Base-by-base conservation (phyloP, 371 early-diverging fungal species). In the Mortierella sp. region DNA sequence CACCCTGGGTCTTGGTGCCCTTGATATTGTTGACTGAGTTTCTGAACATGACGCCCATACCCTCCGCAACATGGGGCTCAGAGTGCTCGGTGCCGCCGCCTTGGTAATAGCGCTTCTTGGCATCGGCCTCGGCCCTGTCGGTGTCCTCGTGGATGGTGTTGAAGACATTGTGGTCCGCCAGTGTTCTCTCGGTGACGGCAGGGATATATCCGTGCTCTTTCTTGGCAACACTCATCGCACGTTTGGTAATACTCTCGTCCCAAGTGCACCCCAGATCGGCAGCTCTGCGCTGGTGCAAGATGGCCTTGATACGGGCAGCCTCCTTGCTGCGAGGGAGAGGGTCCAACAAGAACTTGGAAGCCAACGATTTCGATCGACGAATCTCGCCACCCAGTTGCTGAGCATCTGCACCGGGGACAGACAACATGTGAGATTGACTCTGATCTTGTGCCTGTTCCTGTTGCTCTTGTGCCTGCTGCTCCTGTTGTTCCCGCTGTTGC, bases 171-270 rank as follows among this genome's bases (percentile, higher is more conserved):
- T 38, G 63, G 29, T 81, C 70, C 8, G 76, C 55, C n/a, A 84
- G 16, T 12, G 75, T 48, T 29, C 73, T 49, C 51, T 81, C 77
- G 2, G 86, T 85, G 0, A 75, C 12, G 12, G 76, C 75, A 11
- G 86, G 86, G n/a, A 85, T 70, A 49, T 77, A 85, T 29, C 86
- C 86, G n/a, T 79, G 77, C 51, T 85, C 86, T 46, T 71, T 76
- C 75, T 79, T 79, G 71, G 79, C 56, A 8, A n/a, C 55, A 12
- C 58, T 77, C 86, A 85, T 85, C 12, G 82, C 86, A 35, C 82
- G 32, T 75, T 82, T 82, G 41, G 86, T 85, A 43, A 85, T 85
- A 79, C 82, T 82, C 29, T 85, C 86, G 60, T 85, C 86, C 86
- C 86, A 85, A 0, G 75, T 71, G 16, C 72, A 72, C 29, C 32